Conservation (phyloP, 2,329 filamentous ascomycete genomes). For the Cadophora sp. region DNA sequence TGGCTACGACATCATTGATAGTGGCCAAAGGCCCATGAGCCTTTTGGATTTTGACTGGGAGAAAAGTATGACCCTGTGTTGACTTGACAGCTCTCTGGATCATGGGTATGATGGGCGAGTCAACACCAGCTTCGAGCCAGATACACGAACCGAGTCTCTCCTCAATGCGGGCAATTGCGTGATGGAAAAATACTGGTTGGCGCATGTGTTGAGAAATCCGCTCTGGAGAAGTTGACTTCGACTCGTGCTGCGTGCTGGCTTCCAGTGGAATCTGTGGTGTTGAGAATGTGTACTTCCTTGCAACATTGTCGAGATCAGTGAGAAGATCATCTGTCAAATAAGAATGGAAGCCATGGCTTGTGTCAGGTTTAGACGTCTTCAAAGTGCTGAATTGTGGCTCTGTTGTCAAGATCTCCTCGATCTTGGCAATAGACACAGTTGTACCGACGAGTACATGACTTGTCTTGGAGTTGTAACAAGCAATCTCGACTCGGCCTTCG, state of each 20-base stretch:
- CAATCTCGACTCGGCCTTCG: background rate
- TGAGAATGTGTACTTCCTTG: background rate
- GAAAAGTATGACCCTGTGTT: background rate
- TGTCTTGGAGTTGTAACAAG: background rate
- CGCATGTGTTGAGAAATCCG: background rate
- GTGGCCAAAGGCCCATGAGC: background rate
- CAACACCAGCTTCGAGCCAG: background rate
- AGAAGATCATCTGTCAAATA: background rate
- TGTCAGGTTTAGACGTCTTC: background rate
- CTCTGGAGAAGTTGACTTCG: too few species aligned
- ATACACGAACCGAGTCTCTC: background rate
- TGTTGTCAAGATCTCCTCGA: background rate
- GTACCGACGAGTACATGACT: background rate
- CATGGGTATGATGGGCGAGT: background rate
- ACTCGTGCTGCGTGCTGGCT: background rate
- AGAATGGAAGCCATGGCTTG: background rate
- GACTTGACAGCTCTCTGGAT: background rate
- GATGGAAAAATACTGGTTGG: background rate
- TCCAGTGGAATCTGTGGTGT: background rate
- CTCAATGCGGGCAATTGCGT: background rate
- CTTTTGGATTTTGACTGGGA: background rate
- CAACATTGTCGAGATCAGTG: background rate
- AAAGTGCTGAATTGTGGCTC: background rate
- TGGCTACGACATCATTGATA: background rate
- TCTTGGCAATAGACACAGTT: background rate